A percentile compares a stretch with the other conserved stretches of the same genome.
phyloP scores from a whole-genome alignment of 2,329 filamentous ascomycete genomes.

The Diaporthe helianthi region DNA sequence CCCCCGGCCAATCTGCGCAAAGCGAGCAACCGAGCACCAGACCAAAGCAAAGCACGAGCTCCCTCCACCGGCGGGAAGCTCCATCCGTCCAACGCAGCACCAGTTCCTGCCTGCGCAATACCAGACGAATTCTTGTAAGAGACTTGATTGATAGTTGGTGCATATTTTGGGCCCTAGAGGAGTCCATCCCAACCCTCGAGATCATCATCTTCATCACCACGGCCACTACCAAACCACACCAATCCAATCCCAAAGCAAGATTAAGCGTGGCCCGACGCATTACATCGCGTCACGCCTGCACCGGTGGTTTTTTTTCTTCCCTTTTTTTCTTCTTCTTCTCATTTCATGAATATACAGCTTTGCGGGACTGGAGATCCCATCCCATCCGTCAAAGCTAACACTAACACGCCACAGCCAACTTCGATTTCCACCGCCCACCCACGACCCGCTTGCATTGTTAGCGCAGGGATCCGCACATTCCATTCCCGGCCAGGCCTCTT shows the following conservation, averaged over 20 bases:
- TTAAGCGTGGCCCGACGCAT: neutral
- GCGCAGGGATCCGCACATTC: slow-evolving; percentile 27
- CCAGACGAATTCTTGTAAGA: slow-evolving; percentile 8
- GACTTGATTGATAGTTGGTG: neutral
- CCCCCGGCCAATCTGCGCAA: slow-evolving; percentile 12
- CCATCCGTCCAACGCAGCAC: slow-evolving; percentile 12
- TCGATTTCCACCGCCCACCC: slow-evolving; percentile 2
- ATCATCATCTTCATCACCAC: neutral
- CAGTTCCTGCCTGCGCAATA: slow-evolving; percentile 1
- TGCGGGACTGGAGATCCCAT: neutral
- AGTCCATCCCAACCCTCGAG: neutral
- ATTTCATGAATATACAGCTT: neutral
- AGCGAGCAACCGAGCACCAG: neutral
- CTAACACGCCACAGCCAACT: neutral
- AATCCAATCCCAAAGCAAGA: neutral
- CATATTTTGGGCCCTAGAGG: neutral
- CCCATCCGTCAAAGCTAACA: slow-evolving; percentile 10
- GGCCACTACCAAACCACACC: neutral
- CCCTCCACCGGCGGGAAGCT: slow-evolving; percentile 10
- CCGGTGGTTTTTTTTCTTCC: too few species aligned
- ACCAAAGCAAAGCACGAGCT: neutral
- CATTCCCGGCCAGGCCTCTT: slow-evolving; percentile 25
- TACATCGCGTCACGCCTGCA: neutral
- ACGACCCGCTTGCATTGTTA: slow-evolving; percentile 30
- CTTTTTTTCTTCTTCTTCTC: too few species aligned